Base-by-base conservation (phyloP, 2,329 filamentous ascomycete genomes). In the Ascocoryne sarcoides region DNA sequence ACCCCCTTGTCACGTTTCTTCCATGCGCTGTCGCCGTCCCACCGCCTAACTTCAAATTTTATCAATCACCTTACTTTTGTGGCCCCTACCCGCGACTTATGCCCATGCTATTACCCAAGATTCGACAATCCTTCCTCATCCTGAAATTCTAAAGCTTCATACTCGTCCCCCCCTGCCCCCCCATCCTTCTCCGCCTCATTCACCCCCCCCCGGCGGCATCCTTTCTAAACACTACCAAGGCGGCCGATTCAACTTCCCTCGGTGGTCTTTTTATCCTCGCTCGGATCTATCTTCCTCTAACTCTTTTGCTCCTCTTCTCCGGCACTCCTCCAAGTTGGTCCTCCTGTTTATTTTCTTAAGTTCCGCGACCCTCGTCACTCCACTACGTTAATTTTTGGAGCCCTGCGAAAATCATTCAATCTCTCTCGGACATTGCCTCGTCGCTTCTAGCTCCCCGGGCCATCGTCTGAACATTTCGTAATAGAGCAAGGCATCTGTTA, bases 401-500 rank as follows among this genome's bases (percentile, higher is more conserved):
- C 44, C 46, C 40, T 50, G 51, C 40, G 39, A 45, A 39, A 46
- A 47, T 51, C 50, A 47, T 46, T 45, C 46, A 51, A n/a, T n/a
- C n/a, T 46, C 40, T 51, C 47, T 58, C 55, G 55, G 55, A 57
- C 45, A 56, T 58, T 57, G 45, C 50, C 52, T 50, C 38, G 20
- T 29, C 31, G 49, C 52, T 53, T 45, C 42, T 45, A 50, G 50
- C 52, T 49, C 18, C 43, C 36, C 37, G 41, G 29, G 38, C 35
- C 26, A 33, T 50, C 44, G 40, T 50, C 53, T 49, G 44, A 53
- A 51, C 23, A 50, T 53, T 53, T 45, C 40, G 47, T 52, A 53
- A 54, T 50, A 50, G 50, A 51, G 48, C 54, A 53, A 56, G 54
- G 55, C 50, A 43, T 50, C 48, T 55, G 47, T 56, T 53, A 52